Base-by-base conservation (phyloP, 305 asterid genomes). In the Fraxinus platypoda region DNA sequence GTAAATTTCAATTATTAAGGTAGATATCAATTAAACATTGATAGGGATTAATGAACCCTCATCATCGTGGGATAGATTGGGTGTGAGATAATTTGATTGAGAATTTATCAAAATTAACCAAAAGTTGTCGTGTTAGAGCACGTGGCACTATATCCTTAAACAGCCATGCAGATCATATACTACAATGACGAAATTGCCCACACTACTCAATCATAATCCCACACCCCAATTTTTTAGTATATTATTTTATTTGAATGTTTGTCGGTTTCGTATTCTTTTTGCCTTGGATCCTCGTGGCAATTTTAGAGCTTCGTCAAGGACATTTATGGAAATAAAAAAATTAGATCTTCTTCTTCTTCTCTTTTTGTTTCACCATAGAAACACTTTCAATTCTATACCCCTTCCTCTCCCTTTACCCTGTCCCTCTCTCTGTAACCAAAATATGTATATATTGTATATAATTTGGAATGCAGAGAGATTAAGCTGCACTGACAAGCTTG, bases 221-320 rank as follows among this genome's bases (percentile, higher is more conserved):
- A 62, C n/a, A 30, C 68, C 11, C 28, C 25, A 54, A 21, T 1
- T 19, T 59, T 59, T 59, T 59, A n/a, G n/a, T n/a, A 11, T 15
- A 21, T 59, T 35, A 35, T 35, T 37, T 35, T 6, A 6, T 6
- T 62, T 25, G 73, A 72, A 25, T 57, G 11, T 66, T 76, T 80
- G 89, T 84, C 87, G 89, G 89, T 77, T 64, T 52, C 59, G 31
- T 64, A 33, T 54, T 76, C n/a, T 37, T 54, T 54, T 74, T 73
- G 13, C 73, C 33, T 23, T 25, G 26, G 74, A 34, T 2, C 6
- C 80, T 35, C 23, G 43, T 57, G 19, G 84, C 35, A 75, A 87
- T 80, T 80, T 78, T 8, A 12, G 35, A 3, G 2, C 7, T 37
- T 12, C 28, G 15, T 0, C 8, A 73, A 76, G 87, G 82, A 79